Percentiles rank a stretch among this genome's conserved stretches.
Conservation (phyloP, 768 basidiomycete genomes). For the Lentinula lateritia region DNA sequence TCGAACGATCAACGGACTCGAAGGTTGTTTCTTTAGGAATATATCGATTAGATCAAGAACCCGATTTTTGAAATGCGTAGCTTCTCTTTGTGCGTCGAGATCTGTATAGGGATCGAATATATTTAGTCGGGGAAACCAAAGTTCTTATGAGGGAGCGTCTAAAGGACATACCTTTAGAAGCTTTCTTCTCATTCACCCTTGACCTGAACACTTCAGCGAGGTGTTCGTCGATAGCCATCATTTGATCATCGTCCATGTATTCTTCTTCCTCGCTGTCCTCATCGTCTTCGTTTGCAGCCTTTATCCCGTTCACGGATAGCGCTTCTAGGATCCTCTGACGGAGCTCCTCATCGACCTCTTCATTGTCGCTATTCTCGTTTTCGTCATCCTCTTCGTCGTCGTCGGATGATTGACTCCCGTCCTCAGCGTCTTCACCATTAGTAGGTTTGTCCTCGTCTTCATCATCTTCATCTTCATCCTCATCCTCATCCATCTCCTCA, state of each 20-base stretch:
- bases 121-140: not conserved
- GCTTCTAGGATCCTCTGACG: conserved; percentile 64
- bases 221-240: conserved; percentile 94
- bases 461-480: conserved; percentile 25
- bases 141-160: too few relatives aligned
- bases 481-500: conserved; percentile 41
- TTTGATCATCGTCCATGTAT: conserved; percentile 93
- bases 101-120: conserved; percentile 25
- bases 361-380: conserved; percentile 37
- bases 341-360: conserved; percentile 55
- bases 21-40: conserved; percentile 71
- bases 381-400: conserved; percentile 26
- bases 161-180: conserved; percentile 51
- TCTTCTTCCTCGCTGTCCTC: conserved; percentile 44
- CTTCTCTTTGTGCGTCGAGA: conserved; percentile 74
- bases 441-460: conserved; percentile 17
- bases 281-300: conserved; percentile 49
- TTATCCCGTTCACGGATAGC: conserved; percentile 52
- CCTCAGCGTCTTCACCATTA: conserved; percentile 27
- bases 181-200: conserved; percentile 53
- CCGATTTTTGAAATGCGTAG: conserved; percentile 93
- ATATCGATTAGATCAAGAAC: conserved; percentile 92
- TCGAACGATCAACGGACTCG: conserved; percentile 62
- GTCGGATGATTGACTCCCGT: conserved; percentile 22
- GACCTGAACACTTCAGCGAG: conserved; percentile 82